Percentiles rank a stretch among this genome's conserved stretches.
These are phyloP conservation scores for Cyathus striatus DNA, from an alignment of 768 basidiomycete species.

Conservation along the genomic window DNA sequence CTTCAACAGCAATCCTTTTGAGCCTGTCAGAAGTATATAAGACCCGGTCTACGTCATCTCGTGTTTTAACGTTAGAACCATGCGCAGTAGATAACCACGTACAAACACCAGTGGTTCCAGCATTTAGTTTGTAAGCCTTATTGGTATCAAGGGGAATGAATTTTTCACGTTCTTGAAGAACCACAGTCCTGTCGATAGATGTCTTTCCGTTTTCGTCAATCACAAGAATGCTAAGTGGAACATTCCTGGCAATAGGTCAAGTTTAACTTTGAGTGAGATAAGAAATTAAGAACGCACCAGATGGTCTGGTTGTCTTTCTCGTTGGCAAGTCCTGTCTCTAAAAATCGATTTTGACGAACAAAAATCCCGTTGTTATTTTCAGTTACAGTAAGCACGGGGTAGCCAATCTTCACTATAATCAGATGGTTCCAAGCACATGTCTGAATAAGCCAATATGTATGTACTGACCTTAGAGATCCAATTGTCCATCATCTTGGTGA, in stretches of 20 bases:
- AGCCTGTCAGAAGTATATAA: conserved; percentile 80
- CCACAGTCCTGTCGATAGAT: conserved; percentile 50
- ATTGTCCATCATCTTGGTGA: conserved; percentile 80
- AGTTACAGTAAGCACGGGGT: conserved; percentile 84
- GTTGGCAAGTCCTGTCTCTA: conserved; percentile 76
- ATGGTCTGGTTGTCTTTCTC: conserved; percentile 83
- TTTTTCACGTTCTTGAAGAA: conserved; percentile 68
- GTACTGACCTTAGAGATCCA: conserved; percentile 80
- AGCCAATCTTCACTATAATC: conserved; percentile 49
- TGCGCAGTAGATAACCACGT: no score
- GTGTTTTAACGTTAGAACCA: no score
- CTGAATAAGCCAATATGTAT: neutral
- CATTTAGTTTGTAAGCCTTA: conserved; percentile 86
- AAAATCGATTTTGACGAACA: conserved; percentile 87
- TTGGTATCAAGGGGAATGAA: conserved; percentile 67
- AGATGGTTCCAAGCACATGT: conserved; percentile 1
- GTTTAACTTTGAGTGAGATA: conserved; percentile 3
- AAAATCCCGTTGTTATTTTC: conserved; percentile 69
- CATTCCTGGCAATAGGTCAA: conserved; percentile 43
- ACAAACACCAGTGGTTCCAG: conserved; percentile 87
- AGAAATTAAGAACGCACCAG: conserved; percentile 44
- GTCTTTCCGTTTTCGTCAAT: conserved; percentile 54
- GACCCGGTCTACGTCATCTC: conserved; percentile 60
- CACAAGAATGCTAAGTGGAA: conserved; percentile 74
- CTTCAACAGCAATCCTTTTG: conserved; percentile 73